A percentile compares a stretch with the other conserved stretches of the same genome.
Conservation (phyloP, 495 filamentous ascomycete genomes). For the Penicillium atrosanguineum region DNA sequence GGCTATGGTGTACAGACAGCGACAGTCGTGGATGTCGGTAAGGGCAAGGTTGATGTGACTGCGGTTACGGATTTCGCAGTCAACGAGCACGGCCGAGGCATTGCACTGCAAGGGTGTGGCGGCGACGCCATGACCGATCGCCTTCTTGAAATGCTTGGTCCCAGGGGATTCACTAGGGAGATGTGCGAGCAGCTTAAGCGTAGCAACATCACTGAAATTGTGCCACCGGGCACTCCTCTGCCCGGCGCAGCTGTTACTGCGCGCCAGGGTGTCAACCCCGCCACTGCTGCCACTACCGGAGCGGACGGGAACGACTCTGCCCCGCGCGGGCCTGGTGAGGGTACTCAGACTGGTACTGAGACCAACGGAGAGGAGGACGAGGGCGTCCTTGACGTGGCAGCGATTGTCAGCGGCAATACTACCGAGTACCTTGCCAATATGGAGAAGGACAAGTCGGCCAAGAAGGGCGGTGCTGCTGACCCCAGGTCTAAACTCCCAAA, state of each 20-base stretch:
- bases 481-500: conserved; percentile 70
- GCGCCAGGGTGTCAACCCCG: conserved; percentile 58
- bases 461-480: conserved; percentile 55
- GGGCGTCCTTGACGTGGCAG: conserved; percentile 89
- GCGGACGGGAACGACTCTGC: conserved; percentile 32
- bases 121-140: conserved; percentile 86
- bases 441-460: conserved; percentile 81
- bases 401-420: conserved; percentile 91
- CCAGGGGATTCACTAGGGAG: conserved; percentile 71
- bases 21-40: conserved; percentile 86
- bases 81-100: conserved; percentile 55
- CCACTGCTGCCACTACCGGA: conserved; percentile 54
- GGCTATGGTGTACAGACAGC: conserved; percentile 74
- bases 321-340: conserved; percentile 51
- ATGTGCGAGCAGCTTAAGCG: conserved; percentile 96
- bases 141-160: conserved; percentile 63
- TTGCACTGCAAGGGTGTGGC: conserved; percentile 68
- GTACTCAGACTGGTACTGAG: conserved; percentile 47
- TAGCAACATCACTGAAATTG: conserved; percentile 82
- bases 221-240: conserved; percentile 63
- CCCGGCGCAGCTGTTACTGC: conserved; percentile 48
- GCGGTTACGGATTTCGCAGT: conserved; percentile 77
- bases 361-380: conserved; percentile 61
- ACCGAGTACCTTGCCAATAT: conserved; percentile 86
- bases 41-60: conserved; percentile 86